These are phyloP conservation scores for Diaporthe citriasiana DNA, from an alignment of 2,329 filamentous ascomycete species.

Conservation along the genomic window DNA sequence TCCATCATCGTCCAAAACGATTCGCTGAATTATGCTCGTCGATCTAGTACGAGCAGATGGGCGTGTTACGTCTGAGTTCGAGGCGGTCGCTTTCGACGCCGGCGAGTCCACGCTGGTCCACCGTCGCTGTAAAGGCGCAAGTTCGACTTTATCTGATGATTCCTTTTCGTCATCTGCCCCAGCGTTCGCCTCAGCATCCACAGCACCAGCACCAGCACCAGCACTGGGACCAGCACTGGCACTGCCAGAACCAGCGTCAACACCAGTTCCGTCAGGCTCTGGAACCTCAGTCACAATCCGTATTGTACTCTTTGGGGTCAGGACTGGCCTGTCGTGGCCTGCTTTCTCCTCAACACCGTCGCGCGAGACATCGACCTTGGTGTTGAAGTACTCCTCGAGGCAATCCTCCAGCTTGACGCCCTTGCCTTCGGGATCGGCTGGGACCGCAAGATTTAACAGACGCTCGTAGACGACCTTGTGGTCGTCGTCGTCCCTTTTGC, in stretches of 20 bases:
- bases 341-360: constrained; percentile 72
- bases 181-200: constrained; percentile 3
- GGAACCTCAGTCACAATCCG: constrained; percentile 49
- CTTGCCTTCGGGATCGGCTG: constrained; percentile 77
- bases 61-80: constrained; percentile 46
- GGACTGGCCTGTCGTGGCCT: constrained; percentile 50
- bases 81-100: constrained; percentile 43
- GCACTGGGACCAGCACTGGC: constrained; percentile 44
- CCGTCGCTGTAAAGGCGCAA: constrained; percentile 51
- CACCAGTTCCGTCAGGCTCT: constrained; percentile 1
- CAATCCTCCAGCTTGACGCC: constrained; percentile 89
- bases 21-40: constrained; percentile 73
- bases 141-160: constrained; percentile 43
- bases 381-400: constrained; percentile 95
- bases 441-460: constrained; percentile 91
- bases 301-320: constrained; percentile 51
- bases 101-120: constrained; percentile 51
- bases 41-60: constrained; percentile 63
- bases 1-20: constrained; percentile 67
- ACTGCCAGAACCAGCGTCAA: constrained; percentile 20
- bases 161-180: constrained; percentile 38
- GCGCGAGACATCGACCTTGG: constrained; percentile 87
- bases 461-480: constrained; percentile 96
- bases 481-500: constrained; percentile 87
- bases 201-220: constrained; percentile 33